Conservation (phyloP, 805 yeast genomes). For the Kurtzmaniella cleridarum region DNA sequence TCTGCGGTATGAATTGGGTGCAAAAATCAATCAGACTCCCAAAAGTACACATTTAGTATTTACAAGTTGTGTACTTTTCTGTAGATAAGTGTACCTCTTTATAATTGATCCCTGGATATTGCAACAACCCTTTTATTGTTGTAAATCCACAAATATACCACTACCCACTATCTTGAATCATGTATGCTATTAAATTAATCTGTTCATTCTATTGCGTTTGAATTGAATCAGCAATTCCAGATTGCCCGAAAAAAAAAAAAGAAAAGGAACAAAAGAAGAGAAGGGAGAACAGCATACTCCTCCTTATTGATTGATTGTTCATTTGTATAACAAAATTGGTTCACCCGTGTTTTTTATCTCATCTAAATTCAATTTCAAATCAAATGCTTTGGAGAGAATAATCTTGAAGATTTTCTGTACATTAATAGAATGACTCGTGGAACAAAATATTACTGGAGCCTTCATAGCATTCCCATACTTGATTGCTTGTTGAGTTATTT, state of each 20-base stretch:
- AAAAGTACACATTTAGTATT: background rate
- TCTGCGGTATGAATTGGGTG: no score
- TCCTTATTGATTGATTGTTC: no score
- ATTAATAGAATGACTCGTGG: constrained; percentile 87
- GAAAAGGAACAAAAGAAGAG: background rate
- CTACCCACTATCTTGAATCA: no score
- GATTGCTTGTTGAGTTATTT: constrained; percentile 76
- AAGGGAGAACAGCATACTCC: no score
- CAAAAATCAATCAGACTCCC: background rate
- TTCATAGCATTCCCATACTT: constrained; percentile 87
- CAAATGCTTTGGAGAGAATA: constrained; percentile 85
- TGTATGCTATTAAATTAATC: no score
- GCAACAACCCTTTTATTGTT: no score
- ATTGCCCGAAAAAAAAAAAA: background rate
- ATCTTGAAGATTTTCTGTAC: constrained; percentile 92
- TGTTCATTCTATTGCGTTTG: no score
- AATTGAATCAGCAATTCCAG: background rate
- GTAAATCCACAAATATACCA: no score
- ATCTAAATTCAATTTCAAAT: constrained; percentile 73
- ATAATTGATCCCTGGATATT: no score
- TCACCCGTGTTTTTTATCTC: constrained; percentile 87
- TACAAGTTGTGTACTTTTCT: no score
- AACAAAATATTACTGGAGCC: constrained; percentile 79
- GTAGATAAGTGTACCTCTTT: no score
- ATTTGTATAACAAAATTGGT: constrained; percentile 71